Conservation (phyloP, 1,284 basidiomycete species). For the Exobasidium rhododendri region DNA sequence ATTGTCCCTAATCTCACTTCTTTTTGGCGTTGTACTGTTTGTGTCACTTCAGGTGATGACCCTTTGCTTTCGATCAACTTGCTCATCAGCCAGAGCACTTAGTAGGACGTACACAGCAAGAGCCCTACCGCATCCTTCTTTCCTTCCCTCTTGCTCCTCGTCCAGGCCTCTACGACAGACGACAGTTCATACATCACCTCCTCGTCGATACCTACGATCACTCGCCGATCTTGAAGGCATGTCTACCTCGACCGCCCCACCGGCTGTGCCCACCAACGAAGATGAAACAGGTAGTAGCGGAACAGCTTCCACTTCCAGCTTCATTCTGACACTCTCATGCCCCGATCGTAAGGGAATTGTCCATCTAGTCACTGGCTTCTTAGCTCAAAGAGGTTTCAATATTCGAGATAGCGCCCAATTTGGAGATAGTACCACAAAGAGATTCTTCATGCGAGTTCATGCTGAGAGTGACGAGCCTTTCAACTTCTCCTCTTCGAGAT, state of each 20-base stretch:
- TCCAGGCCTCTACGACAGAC: not conserved
- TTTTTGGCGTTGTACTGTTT: too few species aligned
- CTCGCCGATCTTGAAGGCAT: constrained; percentile 36
- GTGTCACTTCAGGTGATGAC: too few species aligned
- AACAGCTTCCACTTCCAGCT: constrained; percentile 12
- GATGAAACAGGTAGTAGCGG: not conserved
- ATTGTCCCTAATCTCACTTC: too few species aligned
- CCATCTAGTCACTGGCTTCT: constrained; percentile 39
- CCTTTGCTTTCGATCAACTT: not conserved
- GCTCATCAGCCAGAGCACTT: not conserved
- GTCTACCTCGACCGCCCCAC: constrained; percentile 58
- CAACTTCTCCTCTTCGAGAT: constrained; percentile 22
- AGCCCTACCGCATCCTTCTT: not conserved
- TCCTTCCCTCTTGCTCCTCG: not conserved
- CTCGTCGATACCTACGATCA: constrained; percentile 22
- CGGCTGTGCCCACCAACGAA: constrained; percentile 54
- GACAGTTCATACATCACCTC: not conserved
- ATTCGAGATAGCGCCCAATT: constrained; percentile 53
- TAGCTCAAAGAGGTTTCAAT: constrained; percentile 45
- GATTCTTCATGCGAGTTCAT: constrained; percentile 54
- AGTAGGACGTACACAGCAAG: not conserved
- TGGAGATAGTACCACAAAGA: constrained; percentile 41
- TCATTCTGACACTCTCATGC: constrained; percentile 50
- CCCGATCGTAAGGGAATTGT: constrained; percentile 51
- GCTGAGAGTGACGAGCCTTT: constrained; percentile 30